Evolutionary conservation across 345 rosid genomes (phyloP).

Genomic region (Eucalyptus sp.): DNA sequence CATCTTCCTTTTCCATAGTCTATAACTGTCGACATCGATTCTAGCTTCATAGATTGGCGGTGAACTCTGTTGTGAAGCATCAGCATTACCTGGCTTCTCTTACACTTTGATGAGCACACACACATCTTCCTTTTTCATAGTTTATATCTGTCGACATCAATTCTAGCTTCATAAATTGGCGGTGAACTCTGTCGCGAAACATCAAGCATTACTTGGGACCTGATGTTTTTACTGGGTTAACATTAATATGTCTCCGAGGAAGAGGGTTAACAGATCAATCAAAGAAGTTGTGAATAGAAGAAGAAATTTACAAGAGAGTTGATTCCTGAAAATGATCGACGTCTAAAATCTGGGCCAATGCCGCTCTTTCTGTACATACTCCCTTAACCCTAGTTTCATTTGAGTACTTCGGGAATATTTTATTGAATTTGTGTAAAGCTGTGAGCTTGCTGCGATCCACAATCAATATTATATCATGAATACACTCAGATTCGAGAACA

Average conservation of each 20-base stretch:
- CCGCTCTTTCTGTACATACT: not conserved
- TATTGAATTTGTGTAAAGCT: not conserved
- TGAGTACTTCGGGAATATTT: not conserved
- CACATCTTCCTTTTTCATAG: not conserved
- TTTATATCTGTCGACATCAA: not conserved
- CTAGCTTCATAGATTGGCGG: not conserved
- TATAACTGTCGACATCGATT: not conserved
- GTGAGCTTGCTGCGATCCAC: not conserved
- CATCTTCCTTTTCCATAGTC: not conserved
- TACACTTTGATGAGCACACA: not conserved
- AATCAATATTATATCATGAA: not conserved
- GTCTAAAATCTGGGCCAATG: not conserved
- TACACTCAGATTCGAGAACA: not conserved
- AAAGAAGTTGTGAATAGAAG: not conserved
- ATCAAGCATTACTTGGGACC: not conserved
- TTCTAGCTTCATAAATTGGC: not conserved
- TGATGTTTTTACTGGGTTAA: not conserved
- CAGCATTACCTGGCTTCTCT: not conserved
- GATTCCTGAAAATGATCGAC: not conserved
- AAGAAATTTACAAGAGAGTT: not conserved
- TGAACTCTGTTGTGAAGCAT: not conserved
- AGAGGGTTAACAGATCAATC: not conserved
- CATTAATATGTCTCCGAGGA: not conserved
- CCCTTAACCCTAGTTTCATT: not conserved
- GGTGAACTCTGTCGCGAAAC: not conserved